These are phyloP conservation scores for Jamesozyma gamospora DNA, from an alignment of 805 yeast species.

Conservation along the genomic window DNA sequence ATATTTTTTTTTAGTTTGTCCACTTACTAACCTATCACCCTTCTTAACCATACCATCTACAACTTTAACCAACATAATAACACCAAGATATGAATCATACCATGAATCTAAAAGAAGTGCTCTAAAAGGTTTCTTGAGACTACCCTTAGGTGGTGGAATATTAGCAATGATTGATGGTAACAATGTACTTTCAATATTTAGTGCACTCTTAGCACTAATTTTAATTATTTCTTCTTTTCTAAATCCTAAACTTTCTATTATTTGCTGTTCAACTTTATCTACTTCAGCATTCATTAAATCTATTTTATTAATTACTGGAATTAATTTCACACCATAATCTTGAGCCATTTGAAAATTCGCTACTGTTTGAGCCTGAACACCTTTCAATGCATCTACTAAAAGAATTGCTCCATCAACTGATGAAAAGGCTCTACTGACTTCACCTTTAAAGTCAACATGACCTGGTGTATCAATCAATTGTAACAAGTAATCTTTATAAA, in stretches of 20 bases:
- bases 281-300: conserved; percentile 79
- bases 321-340: conserved; percentile 66
- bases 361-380: conserved; percentile 97
- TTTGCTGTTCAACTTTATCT: conserved; percentile 69
- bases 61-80: conserved; percentile 70
- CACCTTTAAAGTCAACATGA: conserved; percentile 85
- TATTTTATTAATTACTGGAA: conserved; percentile 87
- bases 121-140: conserved; percentile 47
- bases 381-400: conserved; percentile 90
- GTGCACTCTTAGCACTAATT: conserved; percentile 88
- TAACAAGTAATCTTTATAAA: conserved; percentile 67
- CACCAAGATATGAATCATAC: conserved; percentile 92
- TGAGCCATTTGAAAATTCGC: conserved; percentile 90
- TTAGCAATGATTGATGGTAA: conserved; percentile 72
- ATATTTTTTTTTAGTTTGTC: conserved; percentile 63
- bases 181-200: conserved; percentile 57
- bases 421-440: conserved; percentile 88
- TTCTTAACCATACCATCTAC: conserved; percentile 72
- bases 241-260: conserved; percentile 63
- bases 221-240: conserved; percentile 64
- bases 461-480: conserved; percentile 97
- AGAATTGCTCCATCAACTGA: conserved; percentile 91
- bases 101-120: conserved; percentile 79
- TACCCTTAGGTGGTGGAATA: conserved; percentile 72
- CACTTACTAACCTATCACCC: conserved; percentile 69